These are phyloP conservation scores for Geranium rotundifolium DNA, from an alignment of 345 rosid genomes.

Conservation along the genomic window DNA sequence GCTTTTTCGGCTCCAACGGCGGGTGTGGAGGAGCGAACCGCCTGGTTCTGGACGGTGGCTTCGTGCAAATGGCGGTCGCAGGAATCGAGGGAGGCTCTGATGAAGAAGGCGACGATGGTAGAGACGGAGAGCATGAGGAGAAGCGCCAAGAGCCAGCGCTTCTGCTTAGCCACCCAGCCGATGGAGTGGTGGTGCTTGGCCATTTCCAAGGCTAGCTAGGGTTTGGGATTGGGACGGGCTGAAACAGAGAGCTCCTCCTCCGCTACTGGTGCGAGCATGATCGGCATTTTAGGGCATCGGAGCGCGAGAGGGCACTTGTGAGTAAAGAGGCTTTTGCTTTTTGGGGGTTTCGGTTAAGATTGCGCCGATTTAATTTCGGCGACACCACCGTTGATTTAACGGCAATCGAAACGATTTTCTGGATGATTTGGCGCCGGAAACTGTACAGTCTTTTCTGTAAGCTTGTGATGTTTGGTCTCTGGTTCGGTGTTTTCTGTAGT, in stretches of 20 bases:
- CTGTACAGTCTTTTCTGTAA: neutral
- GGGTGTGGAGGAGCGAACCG: constrained; percentile 10
- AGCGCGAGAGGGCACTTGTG: neutral
- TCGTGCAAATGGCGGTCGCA: constrained; percentile 18
- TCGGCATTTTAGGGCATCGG: neutral
- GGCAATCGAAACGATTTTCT: neutral
- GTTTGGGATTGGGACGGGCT: neutral
- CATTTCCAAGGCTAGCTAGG: constrained; percentile 15
- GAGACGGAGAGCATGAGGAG: constrained; percentile 46
- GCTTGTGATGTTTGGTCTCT: neutral
- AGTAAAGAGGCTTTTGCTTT: neutral
- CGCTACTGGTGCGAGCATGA: neutral
- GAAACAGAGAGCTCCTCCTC: neutral
- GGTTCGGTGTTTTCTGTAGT: neutral
- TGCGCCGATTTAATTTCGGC: neutral
- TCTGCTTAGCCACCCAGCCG: constrained; percentile 37
- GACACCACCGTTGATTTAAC: neutral
- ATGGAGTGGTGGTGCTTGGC: constrained; percentile 27
- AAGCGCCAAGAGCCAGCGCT: constrained; percentile 58
- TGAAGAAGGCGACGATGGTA: constrained; percentile 42
- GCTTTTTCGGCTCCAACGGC: neutral
- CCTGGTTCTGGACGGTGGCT: neutral
- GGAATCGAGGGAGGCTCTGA: constrained; percentile 51
- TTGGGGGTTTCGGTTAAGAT: too few relatives aligned
- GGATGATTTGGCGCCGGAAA: neutral